Conservation (phyloP, 75 land plant species). For the Chamaecyparis obtusa region DNA sequence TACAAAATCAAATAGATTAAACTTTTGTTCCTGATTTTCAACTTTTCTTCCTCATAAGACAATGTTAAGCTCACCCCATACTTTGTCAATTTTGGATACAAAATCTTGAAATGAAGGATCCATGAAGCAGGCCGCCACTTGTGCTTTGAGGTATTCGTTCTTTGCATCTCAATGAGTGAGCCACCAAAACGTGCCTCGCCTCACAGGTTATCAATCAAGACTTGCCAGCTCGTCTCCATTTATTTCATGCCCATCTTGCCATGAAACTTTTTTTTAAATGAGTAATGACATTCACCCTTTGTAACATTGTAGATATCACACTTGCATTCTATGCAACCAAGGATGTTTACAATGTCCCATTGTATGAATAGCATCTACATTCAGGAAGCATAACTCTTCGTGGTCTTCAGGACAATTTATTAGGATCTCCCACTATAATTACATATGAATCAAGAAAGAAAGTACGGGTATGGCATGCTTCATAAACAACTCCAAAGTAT, state of each 20-base stretch:
- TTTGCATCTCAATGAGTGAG: too few species aligned
- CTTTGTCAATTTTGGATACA: not conserved
- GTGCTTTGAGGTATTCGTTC: too few species aligned
- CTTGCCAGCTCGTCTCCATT: too few species aligned
- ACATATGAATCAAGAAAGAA: conserved; percentile 78
- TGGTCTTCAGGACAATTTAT: conserved; percentile 53
- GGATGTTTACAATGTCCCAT: conserved; percentile 55
- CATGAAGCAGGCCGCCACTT: not conserved
- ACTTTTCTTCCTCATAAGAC: not conserved
- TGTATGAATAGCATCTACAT: conserved; percentile 92
- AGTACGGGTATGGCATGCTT: conserved; percentile 71
- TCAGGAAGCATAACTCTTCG: conserved; percentile 71
- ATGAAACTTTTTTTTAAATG: conserved; percentile 42
- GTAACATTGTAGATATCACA: conserved; percentile 81
- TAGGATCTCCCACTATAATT: conserved; percentile 69
- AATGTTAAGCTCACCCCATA: not conserved
- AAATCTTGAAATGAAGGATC: not conserved
- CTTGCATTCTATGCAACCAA: conserved; percentile 85
- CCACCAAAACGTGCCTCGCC: too few species aligned
- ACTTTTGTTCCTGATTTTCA: not conserved
- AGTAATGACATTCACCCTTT: conserved; percentile 40
- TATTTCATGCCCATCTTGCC: too few species aligned
- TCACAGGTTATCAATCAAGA: too few species aligned
- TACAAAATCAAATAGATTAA: too few species aligned
- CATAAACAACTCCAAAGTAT: conserved; percentile 79